phyloP scores from a whole-genome alignment of 2,329 filamentous ascomycete genomes.

The Penicillium sp. region DNA sequence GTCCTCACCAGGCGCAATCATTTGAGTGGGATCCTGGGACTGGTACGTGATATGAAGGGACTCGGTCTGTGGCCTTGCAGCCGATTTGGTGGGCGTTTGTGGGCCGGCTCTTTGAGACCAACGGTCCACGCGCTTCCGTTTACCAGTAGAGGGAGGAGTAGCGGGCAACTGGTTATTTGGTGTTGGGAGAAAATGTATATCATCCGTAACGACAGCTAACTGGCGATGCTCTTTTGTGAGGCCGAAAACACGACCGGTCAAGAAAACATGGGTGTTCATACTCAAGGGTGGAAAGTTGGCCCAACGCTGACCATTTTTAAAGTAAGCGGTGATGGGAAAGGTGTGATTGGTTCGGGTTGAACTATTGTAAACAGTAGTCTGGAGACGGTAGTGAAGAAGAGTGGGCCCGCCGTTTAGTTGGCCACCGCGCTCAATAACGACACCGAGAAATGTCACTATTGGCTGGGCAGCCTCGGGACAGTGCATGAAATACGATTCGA shows the following conservation, averaged over 20 bases:
- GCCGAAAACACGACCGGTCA: background rate
- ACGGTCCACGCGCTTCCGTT: background rate
- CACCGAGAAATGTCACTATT: too few species aligned
- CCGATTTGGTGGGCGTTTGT: background rate
- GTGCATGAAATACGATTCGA: too few species aligned
- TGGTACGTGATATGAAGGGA: too few species aligned
- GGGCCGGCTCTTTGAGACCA: background rate
- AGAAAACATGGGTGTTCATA: background rate
- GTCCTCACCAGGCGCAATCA: too few species aligned
- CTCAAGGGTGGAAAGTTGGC: slow-evolving; percentile 1
- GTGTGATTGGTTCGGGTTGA: background rate
- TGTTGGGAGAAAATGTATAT: slow-evolving; percentile 3
- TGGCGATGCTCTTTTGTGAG: background rate
- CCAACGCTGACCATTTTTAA: slow-evolving; percentile 4
- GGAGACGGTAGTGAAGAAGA: background rate
- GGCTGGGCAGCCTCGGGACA: too few species aligned
- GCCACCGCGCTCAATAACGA: too few species aligned
- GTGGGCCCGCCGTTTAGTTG: too few species aligned
- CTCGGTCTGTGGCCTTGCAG: too few species aligned
- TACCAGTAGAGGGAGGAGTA: background rate
- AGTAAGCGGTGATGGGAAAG: background rate
- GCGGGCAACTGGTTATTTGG: background rate
- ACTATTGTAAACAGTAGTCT: background rate
- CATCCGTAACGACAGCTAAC: background rate
- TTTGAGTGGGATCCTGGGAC: too few species aligned